A percentile compares a stretch with the other conserved stretches of the same genome.
phyloP scores from a whole-genome alignment of 148 eudicot genomes.

The Limonium bicolor region DNA sequence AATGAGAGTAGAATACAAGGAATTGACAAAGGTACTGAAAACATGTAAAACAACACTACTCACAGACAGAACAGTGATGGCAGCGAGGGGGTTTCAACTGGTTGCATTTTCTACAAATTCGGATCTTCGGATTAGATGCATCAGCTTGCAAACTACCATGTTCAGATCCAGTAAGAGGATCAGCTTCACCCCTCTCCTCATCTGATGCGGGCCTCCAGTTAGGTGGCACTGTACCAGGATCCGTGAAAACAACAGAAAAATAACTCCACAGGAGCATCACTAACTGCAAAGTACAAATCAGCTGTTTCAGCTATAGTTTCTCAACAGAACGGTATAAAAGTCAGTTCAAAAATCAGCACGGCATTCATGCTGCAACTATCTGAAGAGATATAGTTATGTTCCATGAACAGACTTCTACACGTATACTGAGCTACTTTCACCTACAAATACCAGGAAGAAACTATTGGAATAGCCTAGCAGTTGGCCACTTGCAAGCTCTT shows the following conservation, averaged over 20 bases:
- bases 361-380: no score
- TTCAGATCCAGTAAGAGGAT: conserved; percentile 51
- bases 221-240: conserved; percentile 92
- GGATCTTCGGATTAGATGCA: conserved; percentile 31
- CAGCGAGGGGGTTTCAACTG: conserved; percentile 95
- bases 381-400: no score
- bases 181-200: conserved; percentile 78
- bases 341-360: no score
- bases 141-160: conserved; percentile 28
- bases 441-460: no score
- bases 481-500: no score
- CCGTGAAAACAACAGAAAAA: conserved; percentile 78
- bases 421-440: no score
- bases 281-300: conserved; percentile 62
- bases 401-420: no score
- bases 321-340: no score
- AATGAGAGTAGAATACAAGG: no score
- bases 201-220: conserved; percentile 77
- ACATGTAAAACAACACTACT: conserved; percentile 17
- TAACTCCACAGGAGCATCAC: conserved; percentile 96
- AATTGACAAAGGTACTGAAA: neutral
- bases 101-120: conserved; percentile 88
- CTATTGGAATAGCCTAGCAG: no score
- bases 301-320: neutral
- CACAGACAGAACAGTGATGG: conserved; percentile 99